Evolutionary conservation across 2,329 filamentous ascomycete species (phyloP).

Genomic region (Macrophomina phaseolina): DNA sequence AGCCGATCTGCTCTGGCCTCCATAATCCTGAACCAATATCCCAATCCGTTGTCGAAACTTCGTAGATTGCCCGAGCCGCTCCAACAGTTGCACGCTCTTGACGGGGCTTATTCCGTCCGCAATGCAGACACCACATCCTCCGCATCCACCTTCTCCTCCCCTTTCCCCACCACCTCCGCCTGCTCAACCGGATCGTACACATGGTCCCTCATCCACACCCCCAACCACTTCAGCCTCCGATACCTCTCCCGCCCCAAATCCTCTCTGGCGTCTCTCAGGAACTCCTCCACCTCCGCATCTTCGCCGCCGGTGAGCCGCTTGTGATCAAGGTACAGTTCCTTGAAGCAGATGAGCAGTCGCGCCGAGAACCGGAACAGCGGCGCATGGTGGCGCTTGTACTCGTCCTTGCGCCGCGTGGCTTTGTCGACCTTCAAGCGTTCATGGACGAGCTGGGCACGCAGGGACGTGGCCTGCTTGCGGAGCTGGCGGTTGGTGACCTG

Average conservation of each 20-base stretch:
- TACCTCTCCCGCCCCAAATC: not conserved
- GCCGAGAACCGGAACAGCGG: not conserved
- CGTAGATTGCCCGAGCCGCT: no score
- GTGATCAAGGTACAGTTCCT: not conserved
- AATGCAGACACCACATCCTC: no score
- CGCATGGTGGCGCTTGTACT: not conserved
- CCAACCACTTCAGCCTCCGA: not conserved
- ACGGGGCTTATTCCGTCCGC: no score
- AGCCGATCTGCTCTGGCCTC: no score
- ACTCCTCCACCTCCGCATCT: not conserved
- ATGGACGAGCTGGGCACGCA: not conserved
- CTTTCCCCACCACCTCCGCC: not conserved
- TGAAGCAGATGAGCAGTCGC: not conserved
- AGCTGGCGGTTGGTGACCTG: no score
- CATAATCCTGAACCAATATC: no score
- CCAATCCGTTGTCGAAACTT: no score
- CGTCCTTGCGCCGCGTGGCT: no score
- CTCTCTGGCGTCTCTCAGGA: not conserved
- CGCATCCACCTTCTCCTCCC: not conserved
- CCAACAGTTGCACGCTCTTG: no score
- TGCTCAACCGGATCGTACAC: not conserved
- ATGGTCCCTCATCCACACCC: not conserved
- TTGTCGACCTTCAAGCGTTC: not conserved
- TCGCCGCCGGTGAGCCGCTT: not conserved
- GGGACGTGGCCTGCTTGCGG: not conserved